Conservation (phyloP, 148 eudicot species). For the Pharnaceum exiguum region DNA sequence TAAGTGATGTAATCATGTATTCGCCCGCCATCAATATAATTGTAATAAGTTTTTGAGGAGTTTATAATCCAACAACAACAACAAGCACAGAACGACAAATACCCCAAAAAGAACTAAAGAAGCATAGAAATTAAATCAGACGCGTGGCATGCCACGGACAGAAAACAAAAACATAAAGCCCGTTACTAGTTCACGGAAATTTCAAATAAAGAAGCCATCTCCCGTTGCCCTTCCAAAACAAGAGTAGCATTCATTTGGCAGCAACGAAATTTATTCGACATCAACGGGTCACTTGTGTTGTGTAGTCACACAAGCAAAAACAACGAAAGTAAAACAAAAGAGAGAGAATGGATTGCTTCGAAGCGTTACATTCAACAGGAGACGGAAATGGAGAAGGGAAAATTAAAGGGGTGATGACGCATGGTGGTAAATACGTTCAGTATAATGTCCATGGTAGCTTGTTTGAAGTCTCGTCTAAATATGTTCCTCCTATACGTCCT, state of each 20-base stretch:
- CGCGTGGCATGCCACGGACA: slow-evolving; percentile 23
- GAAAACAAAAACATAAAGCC: slow-evolving; percentile 1
- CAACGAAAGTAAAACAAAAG: not conserved
- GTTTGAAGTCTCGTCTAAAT: slow-evolving; percentile 66
- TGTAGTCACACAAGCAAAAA: slow-evolving; percentile 9
- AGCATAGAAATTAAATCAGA: too few species aligned
- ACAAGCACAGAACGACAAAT: too few species aligned
- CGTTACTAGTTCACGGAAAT: slow-evolving; percentile 29
- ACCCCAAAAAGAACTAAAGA: too few species aligned
- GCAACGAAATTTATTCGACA: slow-evolving; percentile 5
- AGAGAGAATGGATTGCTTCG: slow-evolving; percentile 32
- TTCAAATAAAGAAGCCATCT: not conserved
- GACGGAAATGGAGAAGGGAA: slow-evolving; percentile 23
- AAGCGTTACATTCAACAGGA: slow-evolving; percentile 23
- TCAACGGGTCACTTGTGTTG: too few species aligned
- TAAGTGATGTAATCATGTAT: too few species aligned
- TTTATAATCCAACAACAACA: too few species aligned
- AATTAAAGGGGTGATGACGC: slow-evolving; percentile 36
- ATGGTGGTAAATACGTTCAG: slow-evolving; percentile 59
- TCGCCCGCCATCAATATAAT: too few species aligned
- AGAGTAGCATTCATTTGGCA: not conserved
- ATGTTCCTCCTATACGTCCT: slow-evolving; percentile 74
- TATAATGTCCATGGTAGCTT: slow-evolving; percentile 71
- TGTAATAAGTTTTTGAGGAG: too few species aligned
- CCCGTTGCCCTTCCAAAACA: not conserved